Conservation (phyloP, 208 protist genomes). For the Acanthamoeba sp. region DNA sequence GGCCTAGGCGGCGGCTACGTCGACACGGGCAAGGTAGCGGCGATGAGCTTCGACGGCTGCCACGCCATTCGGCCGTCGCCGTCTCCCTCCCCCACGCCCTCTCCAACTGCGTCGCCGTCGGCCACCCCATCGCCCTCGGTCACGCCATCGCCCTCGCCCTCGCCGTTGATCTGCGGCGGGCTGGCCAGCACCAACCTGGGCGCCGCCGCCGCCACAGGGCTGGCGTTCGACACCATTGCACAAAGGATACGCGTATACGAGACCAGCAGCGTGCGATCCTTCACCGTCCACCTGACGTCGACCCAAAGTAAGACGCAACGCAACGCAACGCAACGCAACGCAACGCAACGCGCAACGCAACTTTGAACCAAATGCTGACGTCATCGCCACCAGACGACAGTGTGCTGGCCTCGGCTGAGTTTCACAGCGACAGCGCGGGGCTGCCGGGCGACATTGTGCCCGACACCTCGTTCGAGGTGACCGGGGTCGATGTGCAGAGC, state of each 20-base stretch:
- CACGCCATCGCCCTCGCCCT: background rate
- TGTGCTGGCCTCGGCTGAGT: background rate
- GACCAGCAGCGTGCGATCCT: background rate
- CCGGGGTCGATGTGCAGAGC: background rate
- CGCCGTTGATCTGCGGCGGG: background rate
- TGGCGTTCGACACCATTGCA: background rate
- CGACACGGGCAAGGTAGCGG: background rate
- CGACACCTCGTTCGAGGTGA: background rate
- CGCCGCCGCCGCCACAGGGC: background rate
- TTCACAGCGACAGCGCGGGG: background rate
- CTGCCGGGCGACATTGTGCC: background rate
- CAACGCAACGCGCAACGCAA: too few relatives aligned
- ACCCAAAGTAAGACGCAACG: background rate
- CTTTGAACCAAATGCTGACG: background rate
- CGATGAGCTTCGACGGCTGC: background rate
- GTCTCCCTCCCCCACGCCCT: background rate
- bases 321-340: too few relatives aligned
- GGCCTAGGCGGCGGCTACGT: background rate
- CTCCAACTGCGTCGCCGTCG: background rate
- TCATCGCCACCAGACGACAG: background rate
- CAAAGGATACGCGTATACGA: background rate
- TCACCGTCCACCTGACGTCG: background rate
- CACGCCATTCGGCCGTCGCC: conserved; percentile 3
- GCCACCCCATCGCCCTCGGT: background rate
- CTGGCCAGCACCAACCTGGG: background rate